A percentile compares a stretch with the other conserved stretches of the same genome.
These are phyloP conservation scores for Bocquillonia castaneifolia DNA, from an alignment of 441 rosid species.

Conservation along the genomic window DNA sequence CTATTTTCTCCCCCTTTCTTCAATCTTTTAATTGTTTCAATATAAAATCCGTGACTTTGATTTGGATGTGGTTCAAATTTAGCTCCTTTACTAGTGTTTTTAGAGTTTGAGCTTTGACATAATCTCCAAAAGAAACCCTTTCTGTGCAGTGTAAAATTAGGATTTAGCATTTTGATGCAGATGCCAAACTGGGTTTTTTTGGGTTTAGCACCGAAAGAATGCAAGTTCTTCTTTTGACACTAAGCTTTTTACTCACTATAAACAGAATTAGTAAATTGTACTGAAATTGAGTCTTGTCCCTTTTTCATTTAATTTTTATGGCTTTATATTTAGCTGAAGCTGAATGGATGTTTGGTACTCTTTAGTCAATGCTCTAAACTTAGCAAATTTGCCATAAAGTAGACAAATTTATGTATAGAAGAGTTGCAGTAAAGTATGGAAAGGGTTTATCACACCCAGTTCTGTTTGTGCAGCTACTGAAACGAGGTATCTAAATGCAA, in stretches of 20 bases:
- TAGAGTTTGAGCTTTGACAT: neutral
- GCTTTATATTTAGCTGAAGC: neutral
- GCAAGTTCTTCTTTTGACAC: neutral
- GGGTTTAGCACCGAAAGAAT: neutral
- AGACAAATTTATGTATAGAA: neutral
- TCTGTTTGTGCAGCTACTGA: conserved; percentile 46
- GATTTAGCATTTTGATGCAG: conserved; percentile 12
- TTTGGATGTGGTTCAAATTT: neutral
- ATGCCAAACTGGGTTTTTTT: conserved; percentile 26
- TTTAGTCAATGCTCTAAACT: neutral
- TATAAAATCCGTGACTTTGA: neutral
- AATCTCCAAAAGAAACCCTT: neutral
- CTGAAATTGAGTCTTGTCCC: neutral
- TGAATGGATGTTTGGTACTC: conserved; percentile 1
- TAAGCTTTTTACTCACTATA: too few species aligned
- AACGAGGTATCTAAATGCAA: conserved; percentile 63
- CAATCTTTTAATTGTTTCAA: neutral
- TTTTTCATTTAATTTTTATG: neutral
- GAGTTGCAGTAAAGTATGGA: conserved; percentile 1
- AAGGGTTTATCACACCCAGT: conserved; percentile 3
- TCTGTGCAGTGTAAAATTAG: neutral
- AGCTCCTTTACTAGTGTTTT: neutral
- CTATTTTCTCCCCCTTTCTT: neutral
- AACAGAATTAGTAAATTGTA: neutral
- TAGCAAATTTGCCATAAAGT: conserved; percentile 9